A percentile compares a stretch with the other conserved stretches of the same genome.
Conservation (phyloP, 345 rosid genomes). For the Abelmoschus esculentus region DNA sequence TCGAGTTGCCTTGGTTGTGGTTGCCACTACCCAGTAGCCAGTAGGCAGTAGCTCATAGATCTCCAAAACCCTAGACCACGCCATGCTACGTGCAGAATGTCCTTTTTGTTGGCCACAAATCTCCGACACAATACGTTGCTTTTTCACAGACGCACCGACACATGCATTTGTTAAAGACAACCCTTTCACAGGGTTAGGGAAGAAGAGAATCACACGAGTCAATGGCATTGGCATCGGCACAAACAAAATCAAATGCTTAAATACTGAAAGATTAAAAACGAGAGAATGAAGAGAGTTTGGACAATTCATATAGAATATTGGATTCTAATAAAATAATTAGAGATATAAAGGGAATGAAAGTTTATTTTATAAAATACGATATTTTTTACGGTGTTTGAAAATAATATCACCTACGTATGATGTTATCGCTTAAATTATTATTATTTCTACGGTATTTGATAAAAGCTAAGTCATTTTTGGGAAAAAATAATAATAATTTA, state of each 20-base stretch:
- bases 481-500: no score
- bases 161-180: constrained; percentile 1
- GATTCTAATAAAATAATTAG: no score
- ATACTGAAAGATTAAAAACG: neutral
- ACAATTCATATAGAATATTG: no score
- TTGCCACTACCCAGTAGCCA: neutral
- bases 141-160: neutral
- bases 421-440: no score
- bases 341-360: no score
- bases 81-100: neutral
- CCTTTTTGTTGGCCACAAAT: constrained; percentile 5
- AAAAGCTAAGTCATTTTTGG: no score
- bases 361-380: no score
- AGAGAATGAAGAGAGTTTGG: neutral
- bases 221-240: neutral
- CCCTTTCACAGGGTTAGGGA: neutral
- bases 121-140: constrained; percentile 10
- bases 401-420: no score
- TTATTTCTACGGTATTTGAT: no score
- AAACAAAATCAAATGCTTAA: neutral
- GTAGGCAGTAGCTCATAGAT: neutral
- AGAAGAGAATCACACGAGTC: constrained; percentile 1
- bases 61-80: neutral
- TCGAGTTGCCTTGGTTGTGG: neutral
- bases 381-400: no score